Percentiles rank a stretch among this genome's conserved stretches.
These are phyloP conservation scores for Daldinia decipiens DNA, from an alignment of 495 filamentous ascomycete species.

Conservation along the genomic window DNA sequence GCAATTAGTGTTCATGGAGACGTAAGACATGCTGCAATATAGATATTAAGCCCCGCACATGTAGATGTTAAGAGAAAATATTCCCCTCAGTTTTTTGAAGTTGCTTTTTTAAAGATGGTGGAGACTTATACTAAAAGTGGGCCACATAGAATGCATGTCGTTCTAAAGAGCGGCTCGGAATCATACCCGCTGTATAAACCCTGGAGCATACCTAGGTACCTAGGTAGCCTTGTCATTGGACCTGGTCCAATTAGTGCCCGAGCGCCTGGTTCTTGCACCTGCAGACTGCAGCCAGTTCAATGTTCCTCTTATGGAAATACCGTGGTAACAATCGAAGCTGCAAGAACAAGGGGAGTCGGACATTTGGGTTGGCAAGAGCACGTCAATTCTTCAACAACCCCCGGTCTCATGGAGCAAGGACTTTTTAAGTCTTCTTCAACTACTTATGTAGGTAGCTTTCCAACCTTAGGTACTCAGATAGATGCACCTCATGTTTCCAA, in stretches of 20 bases:
- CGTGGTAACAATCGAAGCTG: conserved; percentile 1
- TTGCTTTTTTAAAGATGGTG: conserved; percentile 11
- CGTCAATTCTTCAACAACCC: not conserved
- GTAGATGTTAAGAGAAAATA: not conserved
- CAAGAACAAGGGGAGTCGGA: conserved; percentile 5
- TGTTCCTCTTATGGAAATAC: conserved; percentile 23
- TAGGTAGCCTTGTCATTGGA: conserved; percentile 18
- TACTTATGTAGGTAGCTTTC: too few species aligned
- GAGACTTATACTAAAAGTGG: conserved; percentile 21
- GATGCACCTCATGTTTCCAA: not conserved
- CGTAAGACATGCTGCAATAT: not conserved
- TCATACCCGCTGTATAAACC: conserved; percentile 30
- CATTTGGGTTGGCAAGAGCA: not conserved
- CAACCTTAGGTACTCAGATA: too few species aligned
- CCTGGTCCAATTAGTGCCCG: conserved; percentile 33
- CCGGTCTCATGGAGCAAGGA: not conserved
- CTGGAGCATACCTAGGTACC: too few species aligned
- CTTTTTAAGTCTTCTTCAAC: not conserved
- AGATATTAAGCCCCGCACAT: not conserved
- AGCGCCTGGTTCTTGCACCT: conserved; percentile 18
- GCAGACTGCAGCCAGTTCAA: conserved; percentile 1
- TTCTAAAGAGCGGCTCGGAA: conserved; percentile 32
- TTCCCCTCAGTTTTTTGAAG: conserved; percentile 6
- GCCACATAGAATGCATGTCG: not conserved
- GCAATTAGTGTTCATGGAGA: not conserved